Base-by-base conservation (phyloP, 2,329 filamentous ascomycete species). In the Leptodontidium sp. region DNA sequence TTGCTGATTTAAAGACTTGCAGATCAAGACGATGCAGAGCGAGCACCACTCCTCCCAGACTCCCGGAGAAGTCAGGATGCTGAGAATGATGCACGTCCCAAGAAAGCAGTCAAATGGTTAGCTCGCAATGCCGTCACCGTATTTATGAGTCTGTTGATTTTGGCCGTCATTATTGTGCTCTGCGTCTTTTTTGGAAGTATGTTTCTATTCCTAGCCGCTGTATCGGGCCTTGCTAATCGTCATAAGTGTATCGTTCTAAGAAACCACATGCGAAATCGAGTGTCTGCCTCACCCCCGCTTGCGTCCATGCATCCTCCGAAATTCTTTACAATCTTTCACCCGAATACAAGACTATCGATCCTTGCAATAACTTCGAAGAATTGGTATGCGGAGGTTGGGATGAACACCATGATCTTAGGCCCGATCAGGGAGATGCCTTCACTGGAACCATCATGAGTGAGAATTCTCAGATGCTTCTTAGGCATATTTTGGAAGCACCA, bases 361-460 rank as follows among this genome's bases (percentile, higher is more conserved):
- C 91, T 1, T 93, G 91, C 74, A 85, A 83, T n/a, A 80, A 92
- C 75, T 93, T 93, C 69, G 88, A 91, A 69, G 82, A 89, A 76
- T 84, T 89, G 66, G 88, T 88, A 24, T 92, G 90, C 73, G 89
- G 88, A 66, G 90, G 90, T 12, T 93, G 90, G 86, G 82, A 85
- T 64, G 82, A 87, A 26, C 83, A 82, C 11, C 86, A 92, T 79
- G 89, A 91, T 74, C 84, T 92, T 68, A 86, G 90, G 2, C 81
- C 87, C 3, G 90, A 92, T 75, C 86, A 89, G 70, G 84, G 86
- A 43, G 84, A 85, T 72, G 84, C 84, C 43, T 90, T 89, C 69
- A 87, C 89, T 2, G 85, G 85, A 29, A 87, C 84, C 1, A 83
- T 88, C 69, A 88, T 92, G 86, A 80, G 80, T 24, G 89, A 91